Percentiles rank a stretch among this genome's conserved stretches.
These are phyloP conservation scores for bread wheat (Triticum aestivum) DNA, from an alignment of 176 grass and related monocot genomes.

Conservation along the genomic window DNA sequence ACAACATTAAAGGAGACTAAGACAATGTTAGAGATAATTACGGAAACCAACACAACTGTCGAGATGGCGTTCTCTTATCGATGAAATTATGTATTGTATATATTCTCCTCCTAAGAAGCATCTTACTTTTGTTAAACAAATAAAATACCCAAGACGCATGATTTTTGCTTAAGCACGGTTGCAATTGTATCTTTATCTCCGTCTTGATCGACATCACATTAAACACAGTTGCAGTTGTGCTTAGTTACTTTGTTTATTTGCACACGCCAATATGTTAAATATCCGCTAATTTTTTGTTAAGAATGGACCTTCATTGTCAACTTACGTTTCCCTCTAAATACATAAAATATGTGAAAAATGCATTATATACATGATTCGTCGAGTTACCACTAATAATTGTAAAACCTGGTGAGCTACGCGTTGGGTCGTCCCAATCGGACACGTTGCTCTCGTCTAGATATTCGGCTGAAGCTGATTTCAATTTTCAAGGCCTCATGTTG, in stretches of 20 bases:
- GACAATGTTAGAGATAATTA: no score
- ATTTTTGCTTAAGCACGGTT: neutral
- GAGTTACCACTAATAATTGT: neutral
- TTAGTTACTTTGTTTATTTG: no score
- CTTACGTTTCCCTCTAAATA: no score
- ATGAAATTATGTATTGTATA: neutral
- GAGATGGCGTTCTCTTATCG: no score
- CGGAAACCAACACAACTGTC: no score
- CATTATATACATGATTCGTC: neutral
- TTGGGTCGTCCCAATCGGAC: neutral
- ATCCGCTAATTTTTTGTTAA: no score
- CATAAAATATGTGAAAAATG: no score
- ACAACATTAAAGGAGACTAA: no score
- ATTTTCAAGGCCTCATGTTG: neutral
- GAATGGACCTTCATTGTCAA: no score
- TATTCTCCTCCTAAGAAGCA: neutral
- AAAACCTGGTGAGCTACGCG: neutral
- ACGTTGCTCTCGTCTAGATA: neutral
- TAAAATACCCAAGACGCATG: no score
- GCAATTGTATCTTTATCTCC: neutral
- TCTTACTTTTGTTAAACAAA: neutral
- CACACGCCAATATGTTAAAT: no score
- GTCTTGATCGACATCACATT: neutral
- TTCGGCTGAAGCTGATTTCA: neutral
- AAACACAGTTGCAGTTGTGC: no score